Conservation (phyloP, 2,329 filamentous ascomycete genomes). For the Pseudogymnoascus sp. region DNA sequence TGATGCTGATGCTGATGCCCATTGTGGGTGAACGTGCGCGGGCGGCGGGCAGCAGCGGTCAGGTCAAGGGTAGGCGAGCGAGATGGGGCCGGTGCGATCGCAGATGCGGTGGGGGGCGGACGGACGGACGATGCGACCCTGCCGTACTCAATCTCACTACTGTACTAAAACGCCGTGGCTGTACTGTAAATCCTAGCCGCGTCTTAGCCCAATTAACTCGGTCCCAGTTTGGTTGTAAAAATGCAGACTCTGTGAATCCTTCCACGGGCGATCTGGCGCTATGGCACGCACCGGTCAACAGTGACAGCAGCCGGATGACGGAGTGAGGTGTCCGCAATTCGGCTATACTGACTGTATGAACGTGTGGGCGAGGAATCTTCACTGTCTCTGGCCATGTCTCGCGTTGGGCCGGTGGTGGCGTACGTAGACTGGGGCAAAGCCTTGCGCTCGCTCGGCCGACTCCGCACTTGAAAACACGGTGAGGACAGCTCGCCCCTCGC, state of each 20-base stretch:
- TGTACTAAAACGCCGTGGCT: background rate
- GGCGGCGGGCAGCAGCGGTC: background rate
- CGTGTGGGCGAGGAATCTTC: background rate
- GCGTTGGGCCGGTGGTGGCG: background rate
- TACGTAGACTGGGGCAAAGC: background rate
- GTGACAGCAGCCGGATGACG: background rate
- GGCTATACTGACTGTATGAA: background rate
- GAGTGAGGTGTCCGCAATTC: background rate
- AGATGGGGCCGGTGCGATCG: background rate
- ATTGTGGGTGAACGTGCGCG: background rate
- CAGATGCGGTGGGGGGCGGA: background rate
- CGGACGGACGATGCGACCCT: background rate
- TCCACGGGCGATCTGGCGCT: background rate
- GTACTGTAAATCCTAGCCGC: background rate
- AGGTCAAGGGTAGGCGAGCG: background rate
- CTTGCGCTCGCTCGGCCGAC: background rate
- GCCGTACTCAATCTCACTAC: background rate
- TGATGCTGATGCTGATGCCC: background rate
- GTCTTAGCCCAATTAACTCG: background rate
- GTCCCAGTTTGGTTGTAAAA: background rate
- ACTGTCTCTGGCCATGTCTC: background rate
- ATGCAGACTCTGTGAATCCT: background rate
- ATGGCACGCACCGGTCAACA: background rate
- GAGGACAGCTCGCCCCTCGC: background rate
- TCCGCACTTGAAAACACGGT: background rate